Conservation (phyloP, 2,329 filamentous ascomycete genomes). For the Cryphonectria radicalis region DNA sequence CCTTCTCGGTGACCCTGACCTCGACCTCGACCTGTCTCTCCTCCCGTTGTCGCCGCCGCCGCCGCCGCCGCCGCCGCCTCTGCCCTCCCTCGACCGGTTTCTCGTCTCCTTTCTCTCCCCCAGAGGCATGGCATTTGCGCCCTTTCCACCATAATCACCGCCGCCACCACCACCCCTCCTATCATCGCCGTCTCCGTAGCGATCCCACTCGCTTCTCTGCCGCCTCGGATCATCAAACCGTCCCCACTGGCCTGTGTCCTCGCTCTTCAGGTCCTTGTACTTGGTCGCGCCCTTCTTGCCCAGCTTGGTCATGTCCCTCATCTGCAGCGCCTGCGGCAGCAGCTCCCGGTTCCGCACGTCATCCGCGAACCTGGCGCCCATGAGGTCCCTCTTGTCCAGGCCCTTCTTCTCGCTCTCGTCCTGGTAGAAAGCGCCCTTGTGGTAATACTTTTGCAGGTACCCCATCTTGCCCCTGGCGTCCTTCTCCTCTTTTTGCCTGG, state of each 20-base stretch:
- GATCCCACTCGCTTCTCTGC: constrained; percentile 43
- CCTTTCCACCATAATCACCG: constrained; percentile 53
- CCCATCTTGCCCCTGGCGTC: constrained; percentile 78
- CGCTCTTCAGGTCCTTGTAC: constrained; percentile 84
- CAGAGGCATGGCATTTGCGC: constrained; percentile 73
- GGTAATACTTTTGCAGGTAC: constrained; percentile 95
- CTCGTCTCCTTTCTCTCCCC: constrained; percentile 60
- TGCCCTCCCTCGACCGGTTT: constrained; percentile 37
- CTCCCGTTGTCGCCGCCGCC: constrained; percentile 44
- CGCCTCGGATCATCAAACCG: constrained; percentile 58
- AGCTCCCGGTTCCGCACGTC: constrained; percentile 81
- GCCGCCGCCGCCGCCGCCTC: constrained; percentile 38
- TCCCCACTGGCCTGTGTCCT: constrained; percentile 91
- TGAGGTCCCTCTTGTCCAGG: constrained; percentile 79
- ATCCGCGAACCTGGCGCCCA: constrained; percentile 82
- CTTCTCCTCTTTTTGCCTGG: constrained; percentile 79
- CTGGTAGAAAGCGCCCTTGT: constrained; percentile 95
- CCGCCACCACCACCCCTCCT: constrained; percentile 29
- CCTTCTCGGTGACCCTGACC: constrained; percentile 58
- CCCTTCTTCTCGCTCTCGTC: constrained; percentile 78
- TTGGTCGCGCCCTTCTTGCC: constrained; percentile 90
- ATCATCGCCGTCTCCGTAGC: constrained; percentile 44
- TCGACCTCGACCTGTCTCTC: constrained; percentile 46
- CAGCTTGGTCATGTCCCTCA: constrained; percentile 90
- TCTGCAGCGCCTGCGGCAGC: constrained; percentile 88